Percentiles rank a stretch among this genome's conserved stretches.
Conservation (phyloP, 352 stramenopile species). For the Pythium biforme region DNA sequence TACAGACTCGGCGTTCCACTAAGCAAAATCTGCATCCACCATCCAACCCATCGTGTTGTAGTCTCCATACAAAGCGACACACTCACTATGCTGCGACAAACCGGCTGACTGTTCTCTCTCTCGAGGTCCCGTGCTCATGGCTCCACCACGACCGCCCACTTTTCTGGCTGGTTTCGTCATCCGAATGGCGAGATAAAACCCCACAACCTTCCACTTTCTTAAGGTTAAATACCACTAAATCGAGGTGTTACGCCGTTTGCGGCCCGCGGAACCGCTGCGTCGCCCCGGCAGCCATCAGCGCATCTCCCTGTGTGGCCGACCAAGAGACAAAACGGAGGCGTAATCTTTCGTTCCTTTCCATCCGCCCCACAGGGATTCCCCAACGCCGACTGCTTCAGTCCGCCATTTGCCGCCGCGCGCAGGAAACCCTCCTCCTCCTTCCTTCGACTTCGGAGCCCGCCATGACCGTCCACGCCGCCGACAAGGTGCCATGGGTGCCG, state of each 20-base stretch:
- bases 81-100: conserved; percentile 9
- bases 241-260: conserved; percentile 4
- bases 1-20: too few species aligned
- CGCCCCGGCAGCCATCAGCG: neutral
- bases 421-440: too few species aligned
- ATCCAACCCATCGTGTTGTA: too few species aligned
- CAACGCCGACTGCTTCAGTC: neutral
- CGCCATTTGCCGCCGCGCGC: conserved; percentile 4
- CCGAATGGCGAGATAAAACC: neutral
- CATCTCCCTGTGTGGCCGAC: conserved; percentile 5
- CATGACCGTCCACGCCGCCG: conserved; percentile 38
- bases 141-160: neutral
- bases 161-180: conserved; percentile 4
- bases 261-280: conserved; percentile 5
- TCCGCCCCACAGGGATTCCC: neutral
- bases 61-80: too few species aligned
- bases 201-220: conserved; percentile 6
- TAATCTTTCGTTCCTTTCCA: conserved; percentile 6
- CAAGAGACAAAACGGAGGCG: conserved; percentile 10
- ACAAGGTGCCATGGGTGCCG: conserved; percentile 62
- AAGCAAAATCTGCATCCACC: too few species aligned
- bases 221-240: neutral
- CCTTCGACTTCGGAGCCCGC: neutral
- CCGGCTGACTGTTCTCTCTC: neutral
- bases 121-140: conserved; percentile 2